phyloP scores from a whole-genome alignment of 2,329 filamentous ascomycete species.

The Diaporthe sp. region DNA sequence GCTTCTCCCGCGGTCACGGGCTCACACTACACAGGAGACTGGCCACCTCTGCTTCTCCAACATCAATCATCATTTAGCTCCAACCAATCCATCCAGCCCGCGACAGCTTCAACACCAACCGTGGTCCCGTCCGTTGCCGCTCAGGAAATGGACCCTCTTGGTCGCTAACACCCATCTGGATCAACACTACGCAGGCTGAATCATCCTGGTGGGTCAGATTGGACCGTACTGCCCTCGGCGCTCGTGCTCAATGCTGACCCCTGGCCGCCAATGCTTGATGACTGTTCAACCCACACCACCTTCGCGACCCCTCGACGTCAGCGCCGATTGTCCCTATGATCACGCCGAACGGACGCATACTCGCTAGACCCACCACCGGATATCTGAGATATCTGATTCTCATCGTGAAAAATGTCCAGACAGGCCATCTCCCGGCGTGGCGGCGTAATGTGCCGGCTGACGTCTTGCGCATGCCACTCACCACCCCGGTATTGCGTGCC shows the following conservation, averaged over 20 bases:
- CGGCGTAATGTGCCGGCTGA: neutral
- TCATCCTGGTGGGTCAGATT: neutral
- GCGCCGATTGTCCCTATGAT: neutral
- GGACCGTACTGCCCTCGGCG: neutral
- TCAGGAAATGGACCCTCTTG: neutral
- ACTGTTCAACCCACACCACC: neutral
- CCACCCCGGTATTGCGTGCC: neutral
- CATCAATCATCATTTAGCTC: neutral
- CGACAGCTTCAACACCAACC: neutral
- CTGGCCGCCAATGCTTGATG: constrained; percentile 2
- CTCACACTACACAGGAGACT: neutral
- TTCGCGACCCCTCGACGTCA: neutral
- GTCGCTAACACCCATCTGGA: neutral
- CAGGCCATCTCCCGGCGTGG: neutral
- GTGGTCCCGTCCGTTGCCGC: neutral
- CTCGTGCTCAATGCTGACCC: neutral
- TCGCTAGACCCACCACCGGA: neutral
- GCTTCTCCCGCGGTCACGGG: neutral
- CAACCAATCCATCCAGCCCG: neutral
- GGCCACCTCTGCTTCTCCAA: neutral
- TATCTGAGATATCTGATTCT: neutral
- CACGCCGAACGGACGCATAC: neutral
- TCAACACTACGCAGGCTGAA: neutral
- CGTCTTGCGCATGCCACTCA: neutral
- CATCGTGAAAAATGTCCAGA: neutral